Percentiles rank a stretch among this genome's conserved stretches.
Conservation (phyloP, 257 asterid species). For the Penstemon newberryi region DNA sequence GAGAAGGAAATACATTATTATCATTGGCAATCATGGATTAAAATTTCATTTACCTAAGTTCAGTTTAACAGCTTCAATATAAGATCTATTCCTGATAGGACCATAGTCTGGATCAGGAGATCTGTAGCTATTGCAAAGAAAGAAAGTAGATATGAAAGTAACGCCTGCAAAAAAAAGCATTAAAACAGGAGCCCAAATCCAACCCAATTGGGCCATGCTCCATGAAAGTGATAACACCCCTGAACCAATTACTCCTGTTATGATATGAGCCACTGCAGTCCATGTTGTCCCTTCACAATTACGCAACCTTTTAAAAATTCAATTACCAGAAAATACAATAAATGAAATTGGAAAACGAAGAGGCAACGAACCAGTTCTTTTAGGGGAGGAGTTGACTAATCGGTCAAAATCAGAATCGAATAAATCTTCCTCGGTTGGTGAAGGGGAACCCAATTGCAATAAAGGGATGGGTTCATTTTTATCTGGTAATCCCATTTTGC, state of each 20-base stretch:
- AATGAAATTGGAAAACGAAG: not conserved
- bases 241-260: conserved; percentile 84
- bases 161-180: conserved; percentile 64
- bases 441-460: conserved; percentile 30
- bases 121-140: conserved; percentile 56
- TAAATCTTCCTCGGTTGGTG: conserved; percentile 10
- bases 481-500: conserved; percentile 25
- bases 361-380: conserved; percentile 40
- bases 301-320: not conserved
- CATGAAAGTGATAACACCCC: conserved; percentile 81
- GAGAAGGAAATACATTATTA: too few species aligned
- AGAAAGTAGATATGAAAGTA: conserved; percentile 47
- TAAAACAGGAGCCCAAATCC: conserved; percentile 70
- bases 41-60: conserved; percentile 50
- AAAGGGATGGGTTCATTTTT: conserved; percentile 42
- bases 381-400: conserved; percentile 29
- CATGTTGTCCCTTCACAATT: conserved; percentile 55
- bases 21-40: too few species aligned
- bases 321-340: not conserved
- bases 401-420: conserved; percentile 19
- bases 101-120: conserved; percentile 62
- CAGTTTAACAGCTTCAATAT: conserved; percentile 54
- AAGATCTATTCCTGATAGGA: conserved; percentile 52
- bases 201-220: conserved; percentile 78
- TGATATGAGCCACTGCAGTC: conserved; percentile 82